Base-by-base conservation (phyloP, 192 early-diverging fungal genomes). In the Jimgerdemannia flammicorona region DNA sequence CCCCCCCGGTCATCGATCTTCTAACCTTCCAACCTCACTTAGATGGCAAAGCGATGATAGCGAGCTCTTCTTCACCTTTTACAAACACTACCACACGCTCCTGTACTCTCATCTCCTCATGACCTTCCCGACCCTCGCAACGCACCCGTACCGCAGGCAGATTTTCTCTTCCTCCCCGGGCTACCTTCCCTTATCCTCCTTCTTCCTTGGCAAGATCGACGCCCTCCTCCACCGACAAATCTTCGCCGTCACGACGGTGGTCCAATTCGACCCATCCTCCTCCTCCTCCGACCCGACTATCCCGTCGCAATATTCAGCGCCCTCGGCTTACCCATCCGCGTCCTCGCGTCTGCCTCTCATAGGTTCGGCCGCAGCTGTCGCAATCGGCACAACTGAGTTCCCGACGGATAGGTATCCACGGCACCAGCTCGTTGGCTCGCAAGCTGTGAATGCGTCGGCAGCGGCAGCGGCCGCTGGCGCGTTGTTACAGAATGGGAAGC, bases 21-120 rank as follows among this genome's bases (percentile, higher is more conserved):
- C 20, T 64, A 39, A 49, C 17, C 40, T 40, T 59, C 17, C 11
- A 43, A 43, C 59, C 44, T 54, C 43, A 69, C 2, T 44, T 49
- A 74, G 80, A 66, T 87, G 86, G 86, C 86, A 85, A 67, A 84
- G 82, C 69, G 86, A 87, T 18, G 86, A 87, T 20, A 85, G 84
- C 44, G 86, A 87, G 64, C 73, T 87, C 14, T 87, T 87, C 74
- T 87, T 87, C 76, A 78, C 84, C 44, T 87, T 87, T 75, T 87
- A 85, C 64, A 76, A 83, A 10, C 84, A 87, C 66, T 87, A 87
- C 66, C 84, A 87, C 54, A 66, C 84, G 9, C 80, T 80, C 6
- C 78, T 87, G 17, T 71, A 80, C 71, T 74, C 76, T 4, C 84
- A 84, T 44, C 49, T 87, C 9, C 69, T 71, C 3, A 65, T 42